A percentile compares a stretch with the other conserved stretches of the same genome.
Conservation (phyloP, 2,329 filamentous ascomycete genomes). For the Apiospora pterosperma region DNA sequence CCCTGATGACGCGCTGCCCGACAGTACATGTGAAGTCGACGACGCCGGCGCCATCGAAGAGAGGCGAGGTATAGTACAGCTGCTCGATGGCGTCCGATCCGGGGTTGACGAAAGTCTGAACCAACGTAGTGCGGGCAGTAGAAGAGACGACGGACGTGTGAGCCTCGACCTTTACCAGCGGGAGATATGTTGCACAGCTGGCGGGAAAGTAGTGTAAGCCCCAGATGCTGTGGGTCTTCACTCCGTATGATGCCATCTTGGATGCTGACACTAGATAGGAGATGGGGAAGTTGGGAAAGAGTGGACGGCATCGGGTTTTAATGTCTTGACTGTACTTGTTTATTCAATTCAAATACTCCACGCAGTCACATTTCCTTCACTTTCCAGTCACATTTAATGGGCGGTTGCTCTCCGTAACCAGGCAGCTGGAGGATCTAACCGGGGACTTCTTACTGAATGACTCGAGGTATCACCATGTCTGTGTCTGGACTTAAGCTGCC, state of each 20-base stretch:
- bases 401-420: too few relatives aligned
- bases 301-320: too few relatives aligned
- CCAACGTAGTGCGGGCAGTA: constrained; percentile 4
- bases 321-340: too few relatives aligned
- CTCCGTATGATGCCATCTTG: not conserved
- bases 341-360: too few relatives aligned
- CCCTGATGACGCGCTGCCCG: constrained; percentile 55
- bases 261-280: too few relatives aligned
- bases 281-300: not conserved
- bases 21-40: constrained; percentile 65
- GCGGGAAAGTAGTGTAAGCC: not conserved
- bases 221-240: not conserved
- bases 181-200: not conserved
- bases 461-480: too few relatives aligned
- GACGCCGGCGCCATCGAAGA: constrained; percentile 70
- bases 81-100: constrained; percentile 26
- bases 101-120: constrained; percentile 8
- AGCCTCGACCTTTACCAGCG: not conserved
- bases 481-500: too few relatives aligned
- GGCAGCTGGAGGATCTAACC: too few relatives aligned
- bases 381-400: too few relatives aligned
- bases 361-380: too few relatives aligned
- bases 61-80: constrained; percentile 64
- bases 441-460: too few relatives aligned
- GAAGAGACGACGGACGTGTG: constrained; percentile 6